Evolutionary conservation across 2,329 filamentous ascomycete genomes (phyloP).

Genomic region (Cladophialophora immunda): DNA sequence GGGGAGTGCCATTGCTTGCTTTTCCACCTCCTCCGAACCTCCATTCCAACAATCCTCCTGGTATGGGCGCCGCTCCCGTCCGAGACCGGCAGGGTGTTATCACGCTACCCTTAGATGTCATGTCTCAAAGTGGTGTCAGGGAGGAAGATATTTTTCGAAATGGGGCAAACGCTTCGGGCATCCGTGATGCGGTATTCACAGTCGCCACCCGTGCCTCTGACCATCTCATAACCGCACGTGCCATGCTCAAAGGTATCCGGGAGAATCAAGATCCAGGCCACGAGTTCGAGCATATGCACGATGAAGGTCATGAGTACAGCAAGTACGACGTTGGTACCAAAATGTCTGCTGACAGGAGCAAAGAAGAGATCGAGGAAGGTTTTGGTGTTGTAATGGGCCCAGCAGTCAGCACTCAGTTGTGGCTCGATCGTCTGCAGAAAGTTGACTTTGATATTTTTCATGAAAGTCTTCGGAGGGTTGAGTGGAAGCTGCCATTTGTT

Average conservation of each 20-base stretch:
- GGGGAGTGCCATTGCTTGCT: constrained; percentile 87
- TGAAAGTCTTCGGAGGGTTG: constrained; percentile 67
- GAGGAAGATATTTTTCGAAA: constrained; percentile 90
- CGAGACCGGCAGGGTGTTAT: constrained; percentile 68
- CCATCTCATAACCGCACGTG: constrained; percentile 89
- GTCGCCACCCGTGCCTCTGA: constrained; percentile 95
- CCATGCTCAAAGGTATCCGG: constrained; percentile 85
- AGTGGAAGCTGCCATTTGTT: constrained; percentile 89
- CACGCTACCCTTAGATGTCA: constrained; percentile 85
- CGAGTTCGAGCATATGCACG: constrained; percentile 85
- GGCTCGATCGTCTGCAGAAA: constrained; percentile 78
- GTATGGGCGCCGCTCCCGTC: constrained; percentile 49
- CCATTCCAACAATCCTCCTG: constrained; percentile 59
- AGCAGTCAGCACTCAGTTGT: constrained; percentile 78
- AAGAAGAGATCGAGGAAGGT: constrained; percentile 67
- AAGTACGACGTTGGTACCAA: constrained; percentile 49
- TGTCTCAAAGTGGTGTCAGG: constrained; percentile 80
- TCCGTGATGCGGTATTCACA: constrained; percentile 88
- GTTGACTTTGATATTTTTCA: constrained; percentile 84
- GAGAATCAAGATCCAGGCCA: constrained; percentile 79
- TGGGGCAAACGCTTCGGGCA: constrained; percentile 78
- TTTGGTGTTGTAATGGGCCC: constrained; percentile 75
- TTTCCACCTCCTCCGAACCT: constrained; percentile 72
- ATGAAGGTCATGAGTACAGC: constrained; percentile 70
- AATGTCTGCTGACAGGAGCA: constrained; percentile 30